phyloP scores from a whole-genome alignment of 179 eudicot species.

The Camellia oleifera region DNA sequence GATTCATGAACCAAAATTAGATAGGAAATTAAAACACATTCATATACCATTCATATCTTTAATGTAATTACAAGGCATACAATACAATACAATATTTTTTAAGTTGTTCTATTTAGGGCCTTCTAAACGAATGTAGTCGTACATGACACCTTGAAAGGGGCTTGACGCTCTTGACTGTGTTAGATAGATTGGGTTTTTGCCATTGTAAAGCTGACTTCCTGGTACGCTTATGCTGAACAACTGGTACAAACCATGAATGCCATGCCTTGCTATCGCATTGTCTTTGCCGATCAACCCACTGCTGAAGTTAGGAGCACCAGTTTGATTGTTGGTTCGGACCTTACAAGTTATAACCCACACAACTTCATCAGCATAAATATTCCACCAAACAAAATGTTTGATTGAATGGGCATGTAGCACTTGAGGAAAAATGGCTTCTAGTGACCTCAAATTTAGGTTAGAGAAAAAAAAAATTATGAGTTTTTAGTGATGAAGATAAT shows the following conservation, averaged over 20 bases:
- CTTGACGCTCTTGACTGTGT: conserved; percentile 24
- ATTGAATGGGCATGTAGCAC: too few species aligned
- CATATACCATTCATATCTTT: too few species aligned
- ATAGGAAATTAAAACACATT: too few species aligned
- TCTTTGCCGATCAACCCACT: conserved; percentile 39
- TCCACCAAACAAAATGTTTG: too few species aligned
- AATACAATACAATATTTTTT: too few species aligned
- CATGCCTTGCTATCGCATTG: conserved; percentile 55
- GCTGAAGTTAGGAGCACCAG: conserved; percentile 24
- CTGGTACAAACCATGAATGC: conserved; percentile 47
- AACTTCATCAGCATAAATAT: background rate
- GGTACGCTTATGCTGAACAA: conserved; percentile 20
- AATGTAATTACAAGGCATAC: too few species aligned
- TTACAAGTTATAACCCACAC: background rate
- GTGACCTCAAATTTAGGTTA: too few species aligned
- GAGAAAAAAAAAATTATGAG: too few species aligned
- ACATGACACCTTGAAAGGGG: conserved; percentile 33
- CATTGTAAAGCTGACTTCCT: conserved; percentile 20
- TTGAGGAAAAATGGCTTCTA: too few species aligned
- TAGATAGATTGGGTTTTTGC: conserved; percentile 31
- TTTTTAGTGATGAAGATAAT: too few species aligned
- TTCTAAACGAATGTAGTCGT: conserved; percentile 48
- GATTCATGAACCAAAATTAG: too few species aligned
- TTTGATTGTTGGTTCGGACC: conserved; percentile 33
- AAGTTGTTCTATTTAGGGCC: too few species aligned